Evolutionary conservation across 2,329 filamentous ascomycete species (phyloP), one percentile per base, ranked within the genome.

Genomic region (Lasiodiplodia sp.): DNA sequence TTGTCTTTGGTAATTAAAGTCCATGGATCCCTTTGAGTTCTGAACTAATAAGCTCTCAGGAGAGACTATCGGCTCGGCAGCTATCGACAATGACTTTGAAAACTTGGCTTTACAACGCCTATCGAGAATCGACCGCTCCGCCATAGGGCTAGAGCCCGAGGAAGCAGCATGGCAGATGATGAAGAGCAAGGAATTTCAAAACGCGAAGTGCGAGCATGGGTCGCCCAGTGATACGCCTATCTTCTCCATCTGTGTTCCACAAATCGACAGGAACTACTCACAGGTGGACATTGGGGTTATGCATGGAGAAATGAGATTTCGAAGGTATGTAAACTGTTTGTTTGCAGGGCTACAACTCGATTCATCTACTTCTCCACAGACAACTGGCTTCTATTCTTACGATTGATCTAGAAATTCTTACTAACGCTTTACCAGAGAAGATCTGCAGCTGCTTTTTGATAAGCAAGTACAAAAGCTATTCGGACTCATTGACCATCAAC

Each of bases 161-260:
- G 76, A 79, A 47, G 74, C 77, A n/a, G 78, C 78, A 1, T 81
- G 79, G 79, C 75, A 79, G 67, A 80, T 81, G 76, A 79, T 79
- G 74, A 80, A 80, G 64, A 76, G 75, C 28, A 75, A 75, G 25
- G 77, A 81, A 52, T 83, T 80, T 66, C 78, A 80, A 51, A 76
- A 76, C 31, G 77, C 77, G 5, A 82, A 83, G 69, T 82, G 81
- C 70, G 79, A 80, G 40, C 79, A 79, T 57, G 80, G 80, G 1
- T 72, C 74, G 6, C 75, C 75, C 6, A 78, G 79, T 66, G 77
- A 79, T 40, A 78, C 78, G 2, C 75, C 75, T 1, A 69, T 76
- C 1, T 81, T 80, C 65, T 76, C 74, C 18, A 76, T 81, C 37
- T 73, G 74, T 0, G 76, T 82, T 10, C 79, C 79, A 2, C 74